phyloP scores from a whole-genome alignment of 2,329 filamentous ascomycete genomes.

The Grosmannia huntii region DNA sequence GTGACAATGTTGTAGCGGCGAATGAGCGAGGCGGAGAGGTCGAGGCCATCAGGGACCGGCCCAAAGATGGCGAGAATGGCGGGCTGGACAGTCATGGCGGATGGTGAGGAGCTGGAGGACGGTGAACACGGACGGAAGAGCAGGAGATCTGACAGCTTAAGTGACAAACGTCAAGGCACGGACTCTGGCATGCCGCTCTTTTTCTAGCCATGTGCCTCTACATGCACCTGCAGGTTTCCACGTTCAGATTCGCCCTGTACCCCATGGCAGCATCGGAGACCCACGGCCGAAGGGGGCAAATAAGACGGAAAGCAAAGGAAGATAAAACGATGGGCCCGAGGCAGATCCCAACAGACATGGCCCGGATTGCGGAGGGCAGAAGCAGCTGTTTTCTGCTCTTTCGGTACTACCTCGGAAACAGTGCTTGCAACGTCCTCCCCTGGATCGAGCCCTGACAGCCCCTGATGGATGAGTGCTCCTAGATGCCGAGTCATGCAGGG shows the following conservation, averaged over 20 bases:
- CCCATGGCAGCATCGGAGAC: too few relatives aligned
- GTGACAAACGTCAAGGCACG: too few relatives aligned
- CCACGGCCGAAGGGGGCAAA: background rate
- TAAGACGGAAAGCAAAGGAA: background rate
- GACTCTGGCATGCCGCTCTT: too few relatives aligned
- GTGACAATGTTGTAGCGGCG: slow-evolving; percentile 1
- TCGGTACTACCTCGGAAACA: background rate
- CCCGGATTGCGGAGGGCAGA: too few relatives aligned
- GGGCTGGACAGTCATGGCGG: background rate
- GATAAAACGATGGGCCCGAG: background rate
- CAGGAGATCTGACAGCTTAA: too few relatives aligned
- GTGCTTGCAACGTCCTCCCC: background rate
- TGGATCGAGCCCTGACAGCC: background rate
- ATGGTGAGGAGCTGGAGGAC: background rate
- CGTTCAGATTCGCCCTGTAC: too few relatives aligned
- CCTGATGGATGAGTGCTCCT: background rate
- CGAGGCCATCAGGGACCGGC: background rate
- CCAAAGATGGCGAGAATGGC: background rate
- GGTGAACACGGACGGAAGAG: background rate
- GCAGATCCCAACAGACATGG: too few relatives aligned
- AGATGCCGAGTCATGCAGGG: background rate
- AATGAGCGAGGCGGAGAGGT: background rate
- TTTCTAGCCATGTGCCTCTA: too few relatives aligned
- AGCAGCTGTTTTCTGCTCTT: background rate
- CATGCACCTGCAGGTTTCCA: too few relatives aligned